Percentiles rank a stretch among this genome's conserved stretches.
phyloP scores from a whole-genome alignment of 495 filamentous ascomycete genomes.

The Xylaria scruposa region DNA sequence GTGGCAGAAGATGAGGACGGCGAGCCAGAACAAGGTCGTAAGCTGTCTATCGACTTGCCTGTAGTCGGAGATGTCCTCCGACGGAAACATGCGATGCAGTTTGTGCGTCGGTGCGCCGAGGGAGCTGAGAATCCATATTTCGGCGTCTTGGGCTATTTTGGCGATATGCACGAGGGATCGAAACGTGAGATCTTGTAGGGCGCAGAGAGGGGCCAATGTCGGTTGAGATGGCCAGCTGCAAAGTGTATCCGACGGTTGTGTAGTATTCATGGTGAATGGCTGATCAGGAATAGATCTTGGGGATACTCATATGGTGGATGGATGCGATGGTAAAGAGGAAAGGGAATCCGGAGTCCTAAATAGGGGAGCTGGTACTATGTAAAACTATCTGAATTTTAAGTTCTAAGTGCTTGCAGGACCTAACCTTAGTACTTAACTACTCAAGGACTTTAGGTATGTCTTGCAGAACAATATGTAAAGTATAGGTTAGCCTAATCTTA shows the following conservation, averaged over 20 bases:
- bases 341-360: too few relatives aligned
- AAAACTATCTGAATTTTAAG: background rate
- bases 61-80: background rate
- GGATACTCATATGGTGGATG: background rate
- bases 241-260: background rate
- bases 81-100: background rate
- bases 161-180: background rate
- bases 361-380: background rate
- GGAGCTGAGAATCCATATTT: background rate
- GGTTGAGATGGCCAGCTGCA: background rate
- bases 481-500: background rate
- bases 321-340: background rate
- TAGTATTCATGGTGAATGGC: slow-evolving; percentile 8
- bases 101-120: background rate
- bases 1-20: background rate
- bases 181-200: background rate
- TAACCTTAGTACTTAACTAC: background rate
- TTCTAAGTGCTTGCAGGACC: background rate
- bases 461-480: background rate
- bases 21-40: background rate
- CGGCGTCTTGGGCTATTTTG: background rate
- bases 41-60: background rate
- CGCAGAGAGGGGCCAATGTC: background rate
- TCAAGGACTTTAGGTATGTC: background rate
- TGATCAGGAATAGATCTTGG: background rate